phyloP scores from a whole-genome alignment of 2,329 filamentous ascomycete species.

The Fusarium marasasianum region DNA sequence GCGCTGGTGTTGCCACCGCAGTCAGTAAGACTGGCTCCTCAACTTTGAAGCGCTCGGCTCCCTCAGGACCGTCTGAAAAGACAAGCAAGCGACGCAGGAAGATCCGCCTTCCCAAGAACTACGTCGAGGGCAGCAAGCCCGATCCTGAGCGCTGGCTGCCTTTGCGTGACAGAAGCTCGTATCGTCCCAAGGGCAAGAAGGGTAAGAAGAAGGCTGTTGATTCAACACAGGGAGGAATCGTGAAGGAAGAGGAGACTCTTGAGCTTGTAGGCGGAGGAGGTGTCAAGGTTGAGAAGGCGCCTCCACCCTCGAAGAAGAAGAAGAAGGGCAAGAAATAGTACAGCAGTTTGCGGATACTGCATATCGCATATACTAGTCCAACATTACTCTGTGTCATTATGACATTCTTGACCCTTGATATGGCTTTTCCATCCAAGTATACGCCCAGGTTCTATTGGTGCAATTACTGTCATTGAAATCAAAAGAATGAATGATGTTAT shows the following conservation, averaged over 20 bases:
- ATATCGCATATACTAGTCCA: background rate
- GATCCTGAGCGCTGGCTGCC: conserved; percentile 96
- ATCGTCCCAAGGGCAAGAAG: conserved; percentile 91
- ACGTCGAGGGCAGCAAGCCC: conserved; percentile 78
- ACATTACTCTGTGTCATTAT: background rate
- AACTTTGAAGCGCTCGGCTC: conserved; percentile 60
- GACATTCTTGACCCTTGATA: background rate
- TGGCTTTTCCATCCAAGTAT: background rate
- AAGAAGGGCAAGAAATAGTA: conserved; percentile 63
- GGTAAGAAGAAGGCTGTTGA: conserved; percentile 83
- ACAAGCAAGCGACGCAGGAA: conserved; percentile 66
- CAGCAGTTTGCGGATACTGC: background rate
- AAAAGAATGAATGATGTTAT: background rate
- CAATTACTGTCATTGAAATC: background rate
- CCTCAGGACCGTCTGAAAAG: conserved; percentile 51
- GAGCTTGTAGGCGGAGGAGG: conserved; percentile 71
- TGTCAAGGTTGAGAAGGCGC: conserved; percentile 71
- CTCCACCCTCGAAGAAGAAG: conserved; percentile 58
- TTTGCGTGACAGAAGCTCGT: conserved; percentile 86
- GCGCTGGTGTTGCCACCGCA: conserved; percentile 67
- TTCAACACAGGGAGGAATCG: conserved; percentile 85
- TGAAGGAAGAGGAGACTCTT: conserved; percentile 76
- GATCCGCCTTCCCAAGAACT: conserved; percentile 75
- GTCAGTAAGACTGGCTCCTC: conserved; percentile 48
- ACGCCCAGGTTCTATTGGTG: background rate